A percentile compares a stretch with the other conserved stretches of the same genome.
Evolutionary conservation across 2,329 filamentous ascomycete species (phyloP).

Genomic region (Pseudogymnoascus sp.): DNA sequence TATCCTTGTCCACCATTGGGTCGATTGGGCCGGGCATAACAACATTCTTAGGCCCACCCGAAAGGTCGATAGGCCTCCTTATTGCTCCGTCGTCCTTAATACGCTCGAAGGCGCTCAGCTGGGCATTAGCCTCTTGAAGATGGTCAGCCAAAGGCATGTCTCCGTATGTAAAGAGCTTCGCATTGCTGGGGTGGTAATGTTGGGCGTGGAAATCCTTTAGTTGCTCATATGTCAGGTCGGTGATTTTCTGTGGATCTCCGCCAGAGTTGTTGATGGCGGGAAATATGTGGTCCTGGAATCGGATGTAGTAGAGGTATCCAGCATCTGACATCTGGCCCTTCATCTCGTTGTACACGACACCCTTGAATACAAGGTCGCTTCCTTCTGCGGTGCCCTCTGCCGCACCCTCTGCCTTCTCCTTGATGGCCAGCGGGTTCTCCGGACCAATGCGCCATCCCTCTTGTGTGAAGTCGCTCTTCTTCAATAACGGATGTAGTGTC

Average conservation of each 20-base stretch:
- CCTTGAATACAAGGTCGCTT: constrained; percentile 82
- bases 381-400: constrained; percentile 40
- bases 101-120: constrained; percentile 64
- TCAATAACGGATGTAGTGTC: constrained; percentile 80
- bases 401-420: constrained; percentile 31
- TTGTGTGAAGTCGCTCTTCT: constrained; percentile 86
- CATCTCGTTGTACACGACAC: constrained; percentile 99
- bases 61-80: constrained; percentile 66
- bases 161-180: constrained; percentile 91
- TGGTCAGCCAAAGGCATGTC: constrained; percentile 82
- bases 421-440: constrained; percentile 61
- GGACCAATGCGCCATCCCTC: constrained; percentile 96
- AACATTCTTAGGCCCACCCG: constrained; percentile 56
- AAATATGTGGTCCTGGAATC: constrained; percentile 90
- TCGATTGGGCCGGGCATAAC: constrained; percentile 75
- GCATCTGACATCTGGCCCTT: constrained; percentile 98
- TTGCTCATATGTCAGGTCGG: constrained; percentile 86
- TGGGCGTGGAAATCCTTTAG: constrained; percentile 80
- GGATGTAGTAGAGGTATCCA: constrained; percentile 90
- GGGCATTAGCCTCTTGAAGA: constrained; percentile 66
- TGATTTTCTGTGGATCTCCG: constrained; percentile 92
- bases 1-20: constrained; percentile 73
- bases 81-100: constrained; percentile 65
- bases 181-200: constrained; percentile 96
- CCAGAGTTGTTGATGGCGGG: constrained; percentile 94